Base-by-base conservation (phyloP, 208 protist species). In the Trypanosoma platydactyli region DNA sequence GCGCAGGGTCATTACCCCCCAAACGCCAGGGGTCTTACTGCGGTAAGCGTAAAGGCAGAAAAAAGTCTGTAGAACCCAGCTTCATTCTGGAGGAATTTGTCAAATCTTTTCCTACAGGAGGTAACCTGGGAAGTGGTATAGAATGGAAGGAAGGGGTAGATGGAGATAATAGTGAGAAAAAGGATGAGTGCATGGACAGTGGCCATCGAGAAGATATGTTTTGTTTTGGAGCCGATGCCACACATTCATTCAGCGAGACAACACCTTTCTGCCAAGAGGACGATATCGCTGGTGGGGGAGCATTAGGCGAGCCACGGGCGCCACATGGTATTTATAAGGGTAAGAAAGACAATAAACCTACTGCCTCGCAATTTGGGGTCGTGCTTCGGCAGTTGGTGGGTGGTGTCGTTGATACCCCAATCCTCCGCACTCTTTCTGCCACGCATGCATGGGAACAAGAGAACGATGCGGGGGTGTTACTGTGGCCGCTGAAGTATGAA, bases 401-500 rank as follows among this genome's bases (percentile, higher is more conserved):
- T 16, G 24, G 3, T 33, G 16, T 13, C 7, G 16, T 3, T 44
- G 57, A 63, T 48, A 13, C 25, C 35, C 6, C 58, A 13, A 58
- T 71, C 3, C 29, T 33, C 15, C 49, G 33, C n/a, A 46, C 22
- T 13, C 56, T 71, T 29, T 55, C 46, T 33, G n/a, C 1, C 16
- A 40, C 15, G 35, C 66, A 64, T 71, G 25, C 1, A 25, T 33
- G 40, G 5, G 16, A 7, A 41, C 25, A 49, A 30, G 55, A 27
- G 45, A 29, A 48, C 20, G 41, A 4, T 38, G 44, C 38, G 12
- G 27, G 35, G 18, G 44, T 38, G 5, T 38, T 71, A 5, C 30
- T 76, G 54, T 94, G 83, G 83, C 88, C 88, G 20, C 66, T 88
- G 18, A 73, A 88, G 49, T 44, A 33, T 65, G 84, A 75, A 1